A percentile compares a stretch with the other conserved stretches of the same genome.
Evolutionary conservation across 2,329 filamentous ascomycete species (phyloP).

Genomic region (Sphaerulina vaccinii): DNA sequence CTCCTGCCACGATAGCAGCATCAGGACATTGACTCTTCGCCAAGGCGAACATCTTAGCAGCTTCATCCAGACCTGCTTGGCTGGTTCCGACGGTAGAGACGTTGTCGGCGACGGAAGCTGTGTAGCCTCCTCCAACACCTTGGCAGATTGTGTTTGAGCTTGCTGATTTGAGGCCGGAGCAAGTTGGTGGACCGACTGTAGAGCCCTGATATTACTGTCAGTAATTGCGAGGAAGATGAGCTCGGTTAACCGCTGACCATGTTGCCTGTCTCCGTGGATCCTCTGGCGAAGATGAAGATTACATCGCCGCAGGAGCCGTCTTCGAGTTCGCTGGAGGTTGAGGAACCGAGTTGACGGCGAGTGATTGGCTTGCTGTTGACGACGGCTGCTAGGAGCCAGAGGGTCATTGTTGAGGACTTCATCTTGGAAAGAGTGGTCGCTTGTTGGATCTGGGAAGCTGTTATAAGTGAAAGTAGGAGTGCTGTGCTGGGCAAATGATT

Average conservation of each 20-base stretch:
- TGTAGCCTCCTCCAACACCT: constrained; percentile 31
- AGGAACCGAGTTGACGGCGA: constrained; percentile 16
- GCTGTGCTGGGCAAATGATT: not conserved
- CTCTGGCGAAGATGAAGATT: constrained; percentile 59
- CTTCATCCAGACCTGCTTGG: constrained; percentile 25
- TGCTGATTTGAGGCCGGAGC: constrained; percentile 27
- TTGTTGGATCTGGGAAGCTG: too few relatives aligned
- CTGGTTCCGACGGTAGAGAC: constrained; percentile 26
- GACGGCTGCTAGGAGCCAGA: constrained; percentile 18
- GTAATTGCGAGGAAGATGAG: not conserved
- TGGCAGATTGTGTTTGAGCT: constrained; percentile 29
- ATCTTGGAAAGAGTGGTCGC: not conserved
- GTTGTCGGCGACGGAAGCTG: constrained; percentile 25
- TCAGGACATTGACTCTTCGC: constrained; percentile 32
- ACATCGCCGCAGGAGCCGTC: constrained; percentile 45
- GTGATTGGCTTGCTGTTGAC: constrained; percentile 11
- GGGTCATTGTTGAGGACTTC: constrained; percentile 8
- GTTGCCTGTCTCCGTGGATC: constrained; percentile 55
- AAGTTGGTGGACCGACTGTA: constrained; percentile 30
- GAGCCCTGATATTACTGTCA: constrained; percentile 17
- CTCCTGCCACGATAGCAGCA: constrained; percentile 30
- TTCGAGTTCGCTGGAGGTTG: constrained; percentile 26
- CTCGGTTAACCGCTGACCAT: constrained; percentile 39
- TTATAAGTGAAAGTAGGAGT: not conserved
- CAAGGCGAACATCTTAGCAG: constrained; percentile 27